Evolutionary conservation across 1,284 basidiomycete genomes (phyloP).

Genomic region (Retiboletus flavoniger): DNA sequence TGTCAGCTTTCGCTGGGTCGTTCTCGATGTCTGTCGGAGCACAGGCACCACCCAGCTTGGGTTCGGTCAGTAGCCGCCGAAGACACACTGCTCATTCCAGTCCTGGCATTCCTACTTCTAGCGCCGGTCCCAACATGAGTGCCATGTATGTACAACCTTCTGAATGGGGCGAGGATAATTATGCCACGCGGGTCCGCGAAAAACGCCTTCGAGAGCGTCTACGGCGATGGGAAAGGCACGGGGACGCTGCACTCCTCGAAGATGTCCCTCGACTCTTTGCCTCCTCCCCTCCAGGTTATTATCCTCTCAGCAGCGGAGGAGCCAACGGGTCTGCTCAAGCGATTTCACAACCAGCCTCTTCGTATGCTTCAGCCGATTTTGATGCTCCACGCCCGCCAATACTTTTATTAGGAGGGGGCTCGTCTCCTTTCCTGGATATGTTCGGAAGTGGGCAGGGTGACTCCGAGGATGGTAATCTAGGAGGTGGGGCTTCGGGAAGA

Average conservation of each 20-base stretch:
- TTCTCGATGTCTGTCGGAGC: conserved; percentile 8
- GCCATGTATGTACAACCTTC: conserved; percentile 4
- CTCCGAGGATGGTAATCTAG: conserved; percentile 24
- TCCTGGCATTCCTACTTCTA: conserved; percentile 2
- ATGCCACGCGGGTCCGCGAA: conserved; percentile 64
- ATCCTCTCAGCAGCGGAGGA: conserved; percentile 6
- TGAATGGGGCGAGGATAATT: conserved; percentile 66
- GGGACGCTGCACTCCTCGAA: conserved; percentile 50
- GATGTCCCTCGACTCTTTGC: conserved; percentile 57
- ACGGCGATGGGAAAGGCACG: conserved; percentile 65
- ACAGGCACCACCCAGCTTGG: conserved; percentile 6
- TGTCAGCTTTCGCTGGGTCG: conserved; percentile 9
- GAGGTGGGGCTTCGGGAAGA: conserved; percentile 21
- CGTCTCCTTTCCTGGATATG: conserved; percentile 32
- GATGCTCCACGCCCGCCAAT: conserved; percentile 45
- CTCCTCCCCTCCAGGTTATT: conserved; percentile 20
- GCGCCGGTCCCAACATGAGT: background rate
- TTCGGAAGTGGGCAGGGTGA: conserved; percentile 17
- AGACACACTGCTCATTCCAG: conserved; percentile 31
- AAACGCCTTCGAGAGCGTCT: conserved; percentile 65
- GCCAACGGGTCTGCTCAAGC: conserved; percentile 11
- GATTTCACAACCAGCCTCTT: conserved; percentile 10
- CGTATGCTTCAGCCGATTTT: conserved; percentile 38
- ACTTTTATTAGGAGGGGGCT: conserved; percentile 48
- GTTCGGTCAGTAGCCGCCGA: background rate